Evolutionary conservation across 2,329 filamentous ascomycete genomes (phyloP).

Genomic region (Xylaria sp.): DNA sequence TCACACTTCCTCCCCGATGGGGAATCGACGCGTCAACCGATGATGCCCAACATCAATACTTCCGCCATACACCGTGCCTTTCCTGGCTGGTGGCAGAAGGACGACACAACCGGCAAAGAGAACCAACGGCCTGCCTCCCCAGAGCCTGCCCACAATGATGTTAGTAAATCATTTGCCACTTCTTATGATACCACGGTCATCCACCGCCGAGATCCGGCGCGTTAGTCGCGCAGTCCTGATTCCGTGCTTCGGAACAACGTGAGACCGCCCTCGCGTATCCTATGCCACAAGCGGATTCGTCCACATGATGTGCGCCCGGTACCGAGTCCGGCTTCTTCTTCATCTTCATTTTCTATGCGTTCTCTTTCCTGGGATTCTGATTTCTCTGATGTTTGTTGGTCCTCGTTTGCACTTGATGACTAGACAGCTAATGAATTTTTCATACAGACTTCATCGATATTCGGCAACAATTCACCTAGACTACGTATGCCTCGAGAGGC

Average conservation of each 20-base stretch:
- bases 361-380: constrained; percentile 6
- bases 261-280: constrained; percentile 9
- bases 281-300: constrained; percentile 2
- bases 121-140: constrained; percentile 44
- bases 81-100: constrained; percentile 51
- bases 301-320: constrained; percentile 1
- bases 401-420: constrained; percentile 1
- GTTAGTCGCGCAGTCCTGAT: constrained; percentile 26
- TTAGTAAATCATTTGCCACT: constrained; percentile 12
- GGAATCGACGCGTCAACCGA: constrained; percentile 55
- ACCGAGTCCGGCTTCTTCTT: neutral
- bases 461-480: constrained; percentile 38
- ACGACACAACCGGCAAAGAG: constrained; percentile 34
- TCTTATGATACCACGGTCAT: constrained; percentile 14
- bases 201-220: constrained; percentile 14
- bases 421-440: constrained; percentile 6
- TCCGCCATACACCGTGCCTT: constrained; percentile 53
- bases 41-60: constrained; percentile 38
- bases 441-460: constrained; percentile 15
- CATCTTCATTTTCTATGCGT: constrained; percentile 2
- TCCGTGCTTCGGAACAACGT: neutral
- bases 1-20: constrained; percentile 59
- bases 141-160: constrained; percentile 34
- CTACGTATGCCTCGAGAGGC: constrained; percentile 16
- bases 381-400: constrained; percentile 27